These are phyloP conservation scores for Blastobotrys attinorum DNA, from an alignment of 805 yeast genomes.

Conservation along the genomic window DNA sequence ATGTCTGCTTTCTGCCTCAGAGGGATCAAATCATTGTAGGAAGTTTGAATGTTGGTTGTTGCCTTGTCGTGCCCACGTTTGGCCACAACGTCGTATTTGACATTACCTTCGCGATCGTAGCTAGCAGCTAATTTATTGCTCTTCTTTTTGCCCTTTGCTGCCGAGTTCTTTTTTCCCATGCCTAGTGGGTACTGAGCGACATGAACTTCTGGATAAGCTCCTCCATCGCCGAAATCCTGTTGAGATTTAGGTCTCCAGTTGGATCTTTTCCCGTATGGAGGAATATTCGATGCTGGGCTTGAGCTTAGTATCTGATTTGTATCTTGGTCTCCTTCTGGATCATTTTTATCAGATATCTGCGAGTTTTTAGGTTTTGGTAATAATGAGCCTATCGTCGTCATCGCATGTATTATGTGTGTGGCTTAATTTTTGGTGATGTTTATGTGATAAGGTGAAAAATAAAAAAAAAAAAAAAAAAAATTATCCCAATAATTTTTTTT, in stretches of 20 bases:
- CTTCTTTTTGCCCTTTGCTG: slow-evolving; percentile 3
- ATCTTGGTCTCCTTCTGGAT: not conserved
- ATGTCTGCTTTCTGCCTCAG: slow-evolving; percentile 40
- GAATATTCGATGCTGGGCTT: slow-evolving; percentile 4
- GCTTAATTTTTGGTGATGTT: not conserved
- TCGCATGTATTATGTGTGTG: not conserved
- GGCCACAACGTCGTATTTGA: slow-evolving; percentile 28
- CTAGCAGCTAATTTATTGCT: slow-evolving; percentile 24
- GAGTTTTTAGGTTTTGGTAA: slow-evolving; percentile 4
- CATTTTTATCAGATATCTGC: not conserved
- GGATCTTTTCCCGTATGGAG: slow-evolving; percentile 22
- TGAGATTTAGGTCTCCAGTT: slow-evolving; percentile 22
- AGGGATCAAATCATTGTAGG: slow-evolving; percentile 54
- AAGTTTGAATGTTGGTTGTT: slow-evolving; percentile 34
- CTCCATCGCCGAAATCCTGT: slow-evolving; percentile 29
- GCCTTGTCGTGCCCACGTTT: slow-evolving; percentile 25
- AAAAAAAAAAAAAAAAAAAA: not conserved
- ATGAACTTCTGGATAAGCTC: slow-evolving; percentile 29
- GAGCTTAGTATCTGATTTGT: no score
- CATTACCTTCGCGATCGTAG: slow-evolving; percentile 24
- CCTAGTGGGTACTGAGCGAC: slow-evolving; percentile 28
- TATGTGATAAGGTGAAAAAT: not conserved
- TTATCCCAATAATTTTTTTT: not conserved
- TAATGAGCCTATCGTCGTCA: slow-evolving; percentile 1
- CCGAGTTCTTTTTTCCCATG: slow-evolving; percentile 23